A percentile compares a stretch with the other conserved stretches of the same genome.
Evolutionary conservation across 352 stramenopile genomes (phyloP).

Genomic region (Phytophthora parvispora): DNA sequence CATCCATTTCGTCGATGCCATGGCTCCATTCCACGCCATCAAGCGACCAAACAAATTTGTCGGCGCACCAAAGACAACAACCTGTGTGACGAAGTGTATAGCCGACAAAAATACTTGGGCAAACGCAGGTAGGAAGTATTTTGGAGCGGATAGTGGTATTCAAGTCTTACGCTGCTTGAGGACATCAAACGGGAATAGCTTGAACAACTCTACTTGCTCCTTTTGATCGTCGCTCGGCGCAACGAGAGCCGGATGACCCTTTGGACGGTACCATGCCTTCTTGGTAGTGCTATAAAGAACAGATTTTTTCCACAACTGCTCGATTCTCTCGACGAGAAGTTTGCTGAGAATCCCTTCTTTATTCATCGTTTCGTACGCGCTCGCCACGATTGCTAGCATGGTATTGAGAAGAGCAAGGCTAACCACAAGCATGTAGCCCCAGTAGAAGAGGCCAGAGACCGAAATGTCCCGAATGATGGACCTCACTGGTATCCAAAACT

Average conservation of each 20-base stretch:
- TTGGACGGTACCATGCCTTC: background rate
- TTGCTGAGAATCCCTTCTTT: background rate
- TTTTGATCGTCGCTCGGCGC: background rate
- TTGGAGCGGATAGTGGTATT: background rate
- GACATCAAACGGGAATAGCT: background rate
- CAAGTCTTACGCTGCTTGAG: background rate
- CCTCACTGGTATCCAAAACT: background rate
- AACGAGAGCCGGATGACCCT: background rate
- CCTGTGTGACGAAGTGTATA: background rate
- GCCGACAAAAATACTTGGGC: conserved; percentile 21
- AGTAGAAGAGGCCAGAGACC: background rate
- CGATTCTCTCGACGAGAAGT: background rate
- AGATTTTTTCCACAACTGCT: background rate
- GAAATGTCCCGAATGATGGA: background rate
- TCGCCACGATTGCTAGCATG: background rate
- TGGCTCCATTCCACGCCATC: conserved; percentile 9
- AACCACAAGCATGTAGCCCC: background rate
- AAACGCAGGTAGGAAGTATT: background rate
- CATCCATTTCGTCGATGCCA: conserved; percentile 45
- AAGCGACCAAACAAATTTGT: background rate
- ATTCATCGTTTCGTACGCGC: background rate
- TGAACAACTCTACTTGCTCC: background rate
- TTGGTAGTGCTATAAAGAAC: background rate
- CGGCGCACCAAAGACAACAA: background rate
- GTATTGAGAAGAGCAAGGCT: background rate